Evolutionary conservation across 768 basidiomycete genomes (phyloP).

Genomic region (Pulveroboletus ravenelii): DNA sequence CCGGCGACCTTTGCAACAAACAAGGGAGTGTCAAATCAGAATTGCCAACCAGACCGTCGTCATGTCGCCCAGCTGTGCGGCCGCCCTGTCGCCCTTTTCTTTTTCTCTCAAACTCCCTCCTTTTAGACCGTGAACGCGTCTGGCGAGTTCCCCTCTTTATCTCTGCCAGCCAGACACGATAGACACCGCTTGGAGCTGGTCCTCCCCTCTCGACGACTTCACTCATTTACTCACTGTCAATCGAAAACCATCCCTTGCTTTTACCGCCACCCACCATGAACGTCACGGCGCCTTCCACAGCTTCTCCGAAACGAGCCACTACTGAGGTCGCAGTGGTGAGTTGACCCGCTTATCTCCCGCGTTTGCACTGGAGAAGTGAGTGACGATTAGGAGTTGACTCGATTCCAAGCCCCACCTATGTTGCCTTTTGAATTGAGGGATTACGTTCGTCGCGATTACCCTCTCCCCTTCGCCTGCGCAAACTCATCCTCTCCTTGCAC

Average conservation of each 20-base stretch:
- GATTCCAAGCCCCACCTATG: slow-evolving; percentile 24
- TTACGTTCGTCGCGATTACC: slow-evolving; percentile 27
- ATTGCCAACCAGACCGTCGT: slow-evolving; percentile 15
- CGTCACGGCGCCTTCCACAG: slow-evolving; percentile 1
- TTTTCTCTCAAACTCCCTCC: no score
- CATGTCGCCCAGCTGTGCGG: slow-evolving; percentile 10
- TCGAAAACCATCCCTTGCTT: neutral
- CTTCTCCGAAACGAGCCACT: slow-evolving; percentile 11
- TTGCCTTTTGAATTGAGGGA: slow-evolving; percentile 37
- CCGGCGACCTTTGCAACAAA: no score
- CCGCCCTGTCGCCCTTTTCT: neutral
- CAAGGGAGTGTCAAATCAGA: no score
- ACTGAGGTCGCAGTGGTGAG: slow-evolving; percentile 27
- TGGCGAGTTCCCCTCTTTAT: neutral
- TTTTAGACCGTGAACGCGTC: neutral
- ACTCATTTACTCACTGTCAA: neutral
- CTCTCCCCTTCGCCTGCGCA: neutral
- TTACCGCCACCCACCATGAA: slow-evolving; percentile 7
- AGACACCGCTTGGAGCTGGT: slow-evolving; percentile 17
- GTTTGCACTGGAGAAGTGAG: neutral
- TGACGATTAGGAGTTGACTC: slow-evolving; percentile 31
- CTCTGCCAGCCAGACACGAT: neutral
- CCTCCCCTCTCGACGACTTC: slow-evolving; percentile 7
- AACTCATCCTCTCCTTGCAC: neutral
- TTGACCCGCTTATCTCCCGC: neutral